These are phyloP conservation scores for Coemansia guatemalensis DNA, from an alignment of 192 early-diverging fungal species.

Conservation along the genomic window DNA sequence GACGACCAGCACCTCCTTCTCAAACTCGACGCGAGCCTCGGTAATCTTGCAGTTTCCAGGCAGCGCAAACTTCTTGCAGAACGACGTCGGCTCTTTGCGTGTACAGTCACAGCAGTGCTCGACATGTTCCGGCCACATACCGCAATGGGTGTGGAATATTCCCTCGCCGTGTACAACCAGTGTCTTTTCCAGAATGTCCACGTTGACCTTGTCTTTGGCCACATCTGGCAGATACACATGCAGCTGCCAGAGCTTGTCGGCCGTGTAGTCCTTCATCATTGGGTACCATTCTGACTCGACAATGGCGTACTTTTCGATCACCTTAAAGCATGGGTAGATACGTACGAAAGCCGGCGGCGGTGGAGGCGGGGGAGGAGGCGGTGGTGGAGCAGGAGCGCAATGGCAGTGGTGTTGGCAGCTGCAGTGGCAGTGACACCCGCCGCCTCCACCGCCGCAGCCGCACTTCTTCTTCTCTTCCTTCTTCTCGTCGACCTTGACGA, in stretches of 20 bases:
- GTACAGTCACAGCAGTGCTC: constrained; percentile 55
- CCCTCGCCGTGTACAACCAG: constrained; percentile 51
- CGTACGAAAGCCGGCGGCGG: constrained; percentile 29
- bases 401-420: constrained; percentile 24
- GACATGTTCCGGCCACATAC: constrained; percentile 53
- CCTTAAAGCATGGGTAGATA: constrained; percentile 53
- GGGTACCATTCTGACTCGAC: constrained; percentile 44
- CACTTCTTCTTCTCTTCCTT: constrained; percentile 29
- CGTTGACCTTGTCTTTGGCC: constrained; percentile 52
- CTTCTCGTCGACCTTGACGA: constrained; percentile 17
- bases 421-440: constrained; percentile 12
- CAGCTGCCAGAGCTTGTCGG: constrained; percentile 54
- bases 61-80: constrained; percentile 44
- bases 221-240: constrained; percentile 49
- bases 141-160: constrained; percentile 52
- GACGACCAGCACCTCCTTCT: constrained; percentile 51
- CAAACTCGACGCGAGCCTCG: constrained; percentile 48
- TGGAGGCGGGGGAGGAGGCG: constrained; percentile 34
- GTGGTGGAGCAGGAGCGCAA: constrained; percentile 17
- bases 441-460: constrained; percentile 10
- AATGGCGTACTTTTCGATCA: constrained; percentile 36
- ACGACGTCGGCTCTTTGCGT: constrained; percentile 41
- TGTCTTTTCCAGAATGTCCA: constrained; percentile 34
- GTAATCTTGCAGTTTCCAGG: constrained; percentile 43
- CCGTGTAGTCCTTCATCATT: constrained; percentile 51